Evolutionary conservation across 2,329 filamentous ascomycete species (phyloP), one percentile per base, ranked within the genome.

Genomic region (Paecilomyces sp.): DNA sequence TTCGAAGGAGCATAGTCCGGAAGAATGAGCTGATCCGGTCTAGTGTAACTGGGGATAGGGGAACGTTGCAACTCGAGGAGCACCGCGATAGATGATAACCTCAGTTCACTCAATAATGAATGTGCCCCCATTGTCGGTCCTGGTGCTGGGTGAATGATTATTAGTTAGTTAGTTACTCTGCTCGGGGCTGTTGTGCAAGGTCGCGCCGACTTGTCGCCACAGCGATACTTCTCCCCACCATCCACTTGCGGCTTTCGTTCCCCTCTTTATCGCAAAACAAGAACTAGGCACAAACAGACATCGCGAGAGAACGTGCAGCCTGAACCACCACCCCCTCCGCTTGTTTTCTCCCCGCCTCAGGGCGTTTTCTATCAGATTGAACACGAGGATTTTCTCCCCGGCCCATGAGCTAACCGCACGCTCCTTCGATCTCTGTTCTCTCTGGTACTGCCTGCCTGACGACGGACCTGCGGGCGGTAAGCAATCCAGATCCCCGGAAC

Each of bases 181-280:
- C 24, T 15, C 24, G 11, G 11, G 51, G 8, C 28, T 25, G 24
- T 53, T 53, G 51, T 53, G 24, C n/a, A 53, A 30, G 11, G 25
- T 28, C 11, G 51, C 22, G 28, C 51, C 51, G 22, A 30, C 51
- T 9, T 25, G 51, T 53, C 51, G 51, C 51, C 51, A 53, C 51
- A 53, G 51, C 51, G 51, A 53, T 53, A 53, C 31, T 11, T 33
- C 8, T 53, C 51, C 51, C 51, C 51, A 53, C 51, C 51, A 53
- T 53, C 22, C 22, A 30, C 24, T 53, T 53, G 51, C 51, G 51
- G 51, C 51, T 53, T 24, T 53, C 51, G 4, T 53, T 30, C 51
- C 51, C 51, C 51, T 53, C 51, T 53, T 53, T 53, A 53, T 53
- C 51, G 51, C 51, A 53, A 53, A 53, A 53, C 51, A 30, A 53